Evolutionary conservation across 352 stramenopile species (phyloP).

Genomic region (Aphanomyces invadans): DNA sequence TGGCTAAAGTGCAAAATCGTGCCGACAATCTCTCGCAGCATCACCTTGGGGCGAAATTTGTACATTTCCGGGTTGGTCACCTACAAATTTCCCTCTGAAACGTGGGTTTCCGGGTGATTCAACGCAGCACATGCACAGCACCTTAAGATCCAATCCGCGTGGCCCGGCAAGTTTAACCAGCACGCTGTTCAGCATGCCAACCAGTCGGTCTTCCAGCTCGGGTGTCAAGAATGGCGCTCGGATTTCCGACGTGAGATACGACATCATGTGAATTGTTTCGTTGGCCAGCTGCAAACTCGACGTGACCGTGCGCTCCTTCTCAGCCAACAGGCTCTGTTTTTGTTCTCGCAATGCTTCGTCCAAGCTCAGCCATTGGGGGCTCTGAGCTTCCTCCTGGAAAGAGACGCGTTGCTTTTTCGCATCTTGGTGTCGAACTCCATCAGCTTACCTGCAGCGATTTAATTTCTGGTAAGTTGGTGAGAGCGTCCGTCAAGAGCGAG

Average conservation of each 20-base stretch:
- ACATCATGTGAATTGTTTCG: constrained; percentile 98
- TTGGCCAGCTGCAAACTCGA: constrained; percentile 93
- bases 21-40: constrained; percentile 94
- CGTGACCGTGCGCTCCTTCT: constrained; percentile 89
- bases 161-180: constrained; percentile 92
- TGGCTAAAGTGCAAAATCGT: constrained; percentile 93
- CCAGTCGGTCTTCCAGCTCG: constrained; percentile 90
- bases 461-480: constrained; percentile 95
- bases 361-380: constrained; percentile 53
- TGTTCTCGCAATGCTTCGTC: constrained; percentile 89
- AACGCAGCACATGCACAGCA: not conserved
- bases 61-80: constrained; percentile 97
- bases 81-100: too few species aligned
- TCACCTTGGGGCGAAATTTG: constrained; percentile 97
- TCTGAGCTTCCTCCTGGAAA: constrained; percentile 47
- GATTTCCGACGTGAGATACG: constrained; percentile 92
- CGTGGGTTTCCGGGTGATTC: too few species aligned
- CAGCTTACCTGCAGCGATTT: constrained; percentile 85
- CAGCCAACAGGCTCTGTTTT: constrained; percentile 74
- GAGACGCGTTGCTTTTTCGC: too few species aligned
- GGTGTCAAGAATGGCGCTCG: constrained; percentile 89
- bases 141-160: constrained; percentile 91
- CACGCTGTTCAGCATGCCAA: constrained; percentile 95
- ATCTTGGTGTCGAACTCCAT: too few species aligned
- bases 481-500: constrained; percentile 90